A percentile compares a stretch with the other conserved stretches of the same genome.
These are phyloP conservation scores for Mycena galericulata DNA, from an alignment of 768 basidiomycete species.

Conservation along the genomic window DNA sequence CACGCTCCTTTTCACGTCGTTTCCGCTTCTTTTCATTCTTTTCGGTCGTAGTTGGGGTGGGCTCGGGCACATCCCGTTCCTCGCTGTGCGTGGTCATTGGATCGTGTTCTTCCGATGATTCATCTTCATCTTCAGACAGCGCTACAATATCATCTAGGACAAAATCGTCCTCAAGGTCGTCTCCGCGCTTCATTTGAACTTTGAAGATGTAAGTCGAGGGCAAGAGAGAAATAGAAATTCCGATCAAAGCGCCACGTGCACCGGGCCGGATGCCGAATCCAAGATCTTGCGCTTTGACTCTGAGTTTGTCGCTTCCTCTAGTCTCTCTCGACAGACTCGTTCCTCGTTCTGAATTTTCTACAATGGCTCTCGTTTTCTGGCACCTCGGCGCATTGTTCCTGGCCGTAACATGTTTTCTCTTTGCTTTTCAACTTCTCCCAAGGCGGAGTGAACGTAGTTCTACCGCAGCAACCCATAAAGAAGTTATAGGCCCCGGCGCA, in stretches of 20 bases:
- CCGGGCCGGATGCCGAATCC: not conserved
- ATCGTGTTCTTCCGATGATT: conserved; percentile 41
- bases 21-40: conserved; percentile 73
- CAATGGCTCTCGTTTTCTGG: not conserved
- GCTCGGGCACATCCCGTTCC: conserved; percentile 41
- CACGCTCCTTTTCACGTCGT: conserved; percentile 73
- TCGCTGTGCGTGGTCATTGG: conserved; percentile 39
- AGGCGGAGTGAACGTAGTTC: not conserved
- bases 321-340: too few relatives aligned
- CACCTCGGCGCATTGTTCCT: not conserved
- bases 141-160: conserved; percentile 76
- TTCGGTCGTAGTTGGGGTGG: conserved; percentile 30
- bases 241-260: not conserved
- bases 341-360: too few relatives aligned
- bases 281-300: not conserved
- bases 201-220: conserved; percentile 24
- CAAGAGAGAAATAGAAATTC: not conserved
- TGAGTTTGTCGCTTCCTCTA: too few relatives aligned
- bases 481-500: not conserved
- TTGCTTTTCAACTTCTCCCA: not conserved
- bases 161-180: conserved; percentile 90
- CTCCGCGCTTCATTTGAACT: conserved; percentile 58
- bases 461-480: too few relatives aligned
- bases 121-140: conserved; percentile 71
- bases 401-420: not conserved